Percentiles rank a stretch among this genome's conserved stretches.
Conservation (phyloP, 2,329 filamentous ascomycete genomes). For the Trichoderma koningiopsis region DNA sequence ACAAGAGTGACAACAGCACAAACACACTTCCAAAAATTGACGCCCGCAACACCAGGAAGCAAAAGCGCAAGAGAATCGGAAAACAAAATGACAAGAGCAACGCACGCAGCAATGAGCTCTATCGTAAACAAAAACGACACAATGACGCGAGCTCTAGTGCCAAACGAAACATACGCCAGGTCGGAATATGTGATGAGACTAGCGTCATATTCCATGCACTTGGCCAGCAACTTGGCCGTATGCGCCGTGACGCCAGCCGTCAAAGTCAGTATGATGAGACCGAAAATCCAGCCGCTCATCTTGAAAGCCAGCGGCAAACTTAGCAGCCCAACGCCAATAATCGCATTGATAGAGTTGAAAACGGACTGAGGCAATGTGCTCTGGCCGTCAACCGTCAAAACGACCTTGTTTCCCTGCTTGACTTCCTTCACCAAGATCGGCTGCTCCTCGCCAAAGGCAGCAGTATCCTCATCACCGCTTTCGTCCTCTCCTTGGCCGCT, state of each 20-base stretch:
- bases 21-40: constrained; percentile 80
- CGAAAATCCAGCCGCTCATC: constrained; percentile 86
- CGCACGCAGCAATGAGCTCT: constrained; percentile 84
- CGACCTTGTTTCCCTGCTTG: constrained; percentile 82
- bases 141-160: constrained; percentile 74
- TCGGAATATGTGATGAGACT: constrained; percentile 93
- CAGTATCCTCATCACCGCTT: constrained; percentile 34
- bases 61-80: constrained; percentile 83
- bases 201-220: constrained; percentile 83
- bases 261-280: constrained; percentile 71
- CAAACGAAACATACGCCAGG: constrained; percentile 88
- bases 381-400: constrained; percentile 84
- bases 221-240: constrained; percentile 81
- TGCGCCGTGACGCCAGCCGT: constrained; percentile 79
- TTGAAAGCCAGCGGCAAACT: constrained; percentile 86
- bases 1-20: constrained; percentile 79
- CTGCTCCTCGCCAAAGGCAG: constrained; percentile 61
- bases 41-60: constrained; percentile 66
- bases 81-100: constrained; percentile 90
- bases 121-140: constrained; percentile 86
- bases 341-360: constrained; percentile 93
- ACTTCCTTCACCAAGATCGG: constrained; percentile 87
- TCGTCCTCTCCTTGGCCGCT: constrained; percentile 32
- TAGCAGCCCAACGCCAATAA: constrained; percentile 87
- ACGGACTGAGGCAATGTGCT: constrained; percentile 95